Evolutionary conservation across 148 eudicot species (phyloP).

Genomic region (Salicornia ramosissima): DNA sequence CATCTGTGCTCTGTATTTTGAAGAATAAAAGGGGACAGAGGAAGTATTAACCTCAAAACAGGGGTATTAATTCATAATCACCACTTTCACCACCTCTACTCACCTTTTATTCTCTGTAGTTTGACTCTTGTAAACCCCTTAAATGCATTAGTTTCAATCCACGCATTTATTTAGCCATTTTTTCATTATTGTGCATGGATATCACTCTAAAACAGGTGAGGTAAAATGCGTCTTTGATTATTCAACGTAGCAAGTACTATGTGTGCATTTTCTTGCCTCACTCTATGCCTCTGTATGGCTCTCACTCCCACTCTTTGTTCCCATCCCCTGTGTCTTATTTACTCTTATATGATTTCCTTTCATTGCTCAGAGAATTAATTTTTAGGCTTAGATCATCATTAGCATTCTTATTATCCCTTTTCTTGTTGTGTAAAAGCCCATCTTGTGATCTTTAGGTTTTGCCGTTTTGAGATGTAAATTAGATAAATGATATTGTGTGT

Average conservation of each 20-base stretch:
- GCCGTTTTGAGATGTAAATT: not conserved
- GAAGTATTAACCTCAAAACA: too few species aligned
- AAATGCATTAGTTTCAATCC: too few species aligned
- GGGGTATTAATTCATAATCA: too few species aligned
- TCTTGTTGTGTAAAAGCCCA: not conserved
- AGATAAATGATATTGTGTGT: constrained; percentile 1
- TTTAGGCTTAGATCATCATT: constrained; percentile 1
- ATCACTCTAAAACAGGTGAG: too few species aligned
- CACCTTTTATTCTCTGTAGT: too few species aligned
- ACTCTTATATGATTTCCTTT: not conserved
- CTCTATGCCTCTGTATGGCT: not conserved
- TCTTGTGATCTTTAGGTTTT: constrained; percentile 9
- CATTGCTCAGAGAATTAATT: not conserved
- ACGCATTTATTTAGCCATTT: too few species aligned
- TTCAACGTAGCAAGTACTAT: too few species aligned
- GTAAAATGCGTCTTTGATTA: too few species aligned
- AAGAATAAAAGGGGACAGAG: constrained; percentile 78
- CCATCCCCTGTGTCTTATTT: not conserved
- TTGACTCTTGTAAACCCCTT: too few species aligned
- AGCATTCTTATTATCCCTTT: not conserved
- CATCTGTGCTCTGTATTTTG: too few species aligned
- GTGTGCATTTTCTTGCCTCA: not conserved
- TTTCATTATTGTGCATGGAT: too few species aligned
- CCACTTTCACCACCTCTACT: too few species aligned
- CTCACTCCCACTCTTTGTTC: not conserved